A percentile compares a stretch with the other conserved stretches of the same genome.
Conservation (phyloP, 305 asterid species). For the Fraxinus platypoda region DNA sequence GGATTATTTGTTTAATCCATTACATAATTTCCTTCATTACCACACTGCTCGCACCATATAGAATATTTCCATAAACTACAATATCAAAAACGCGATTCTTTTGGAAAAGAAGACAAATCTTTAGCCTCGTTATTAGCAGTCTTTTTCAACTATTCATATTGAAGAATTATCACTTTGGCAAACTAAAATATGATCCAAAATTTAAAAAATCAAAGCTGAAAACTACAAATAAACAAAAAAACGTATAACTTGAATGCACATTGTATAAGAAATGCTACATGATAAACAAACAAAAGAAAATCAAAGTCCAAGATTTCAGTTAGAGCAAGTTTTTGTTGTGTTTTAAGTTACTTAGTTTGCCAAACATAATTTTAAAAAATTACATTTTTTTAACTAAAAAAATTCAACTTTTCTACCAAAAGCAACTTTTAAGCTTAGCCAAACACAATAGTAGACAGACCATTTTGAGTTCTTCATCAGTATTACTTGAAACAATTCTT, state of each 20-base stretch:
- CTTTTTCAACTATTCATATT: not conserved
- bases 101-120: not conserved
- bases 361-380: not conserved
- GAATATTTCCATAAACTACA: not conserved
- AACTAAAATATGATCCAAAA: not conserved
- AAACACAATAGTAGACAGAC: slow-evolving; percentile 31
- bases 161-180: not conserved
- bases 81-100: not conserved
- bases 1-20: not conserved
- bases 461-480: slow-evolving; percentile 79
- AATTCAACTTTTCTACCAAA: not conserved
- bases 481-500: slow-evolving; percentile 30
- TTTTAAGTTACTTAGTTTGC: not conserved
- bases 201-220: not conserved
- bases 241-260: not conserved
- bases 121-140: not conserved
- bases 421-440: not conserved
- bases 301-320: not conserved
- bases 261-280: not conserved
- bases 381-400: not conserved
- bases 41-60: not conserved
- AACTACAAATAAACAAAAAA: not conserved
- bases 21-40: not conserved
- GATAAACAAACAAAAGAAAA: not conserved
- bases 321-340: not conserved